Percentiles rank a stretch among this genome's conserved stretches.
These are phyloP conservation scores for Aureobasidium sp. DNA, from an alignment of 2,329 filamentous ascomycete genomes.

Conservation along the genomic window DNA sequence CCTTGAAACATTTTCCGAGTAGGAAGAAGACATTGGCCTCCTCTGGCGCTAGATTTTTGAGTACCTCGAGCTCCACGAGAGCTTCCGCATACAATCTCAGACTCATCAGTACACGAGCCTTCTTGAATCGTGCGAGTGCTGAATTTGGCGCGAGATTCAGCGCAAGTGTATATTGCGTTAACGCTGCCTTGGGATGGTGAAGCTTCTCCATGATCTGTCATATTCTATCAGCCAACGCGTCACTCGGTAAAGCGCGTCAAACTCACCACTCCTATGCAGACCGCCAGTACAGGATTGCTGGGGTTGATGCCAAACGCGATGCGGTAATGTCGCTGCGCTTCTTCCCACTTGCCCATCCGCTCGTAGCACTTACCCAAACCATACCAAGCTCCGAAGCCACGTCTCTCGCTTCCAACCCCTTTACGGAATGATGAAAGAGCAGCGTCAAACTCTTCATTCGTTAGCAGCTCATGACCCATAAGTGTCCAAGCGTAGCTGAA, in stretches of 20 bases:
- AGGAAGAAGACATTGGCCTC: conserved; percentile 95
- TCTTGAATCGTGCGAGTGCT: conserved; percentile 83
- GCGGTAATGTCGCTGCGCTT: conserved; percentile 85
- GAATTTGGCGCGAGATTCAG: conserved; percentile 74
- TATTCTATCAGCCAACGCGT: not conserved
- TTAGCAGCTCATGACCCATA: conserved; percentile 90
- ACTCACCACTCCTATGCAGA: conserved; percentile 77
- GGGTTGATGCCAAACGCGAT: conserved; percentile 86
- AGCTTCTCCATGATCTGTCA: conserved; percentile 65
- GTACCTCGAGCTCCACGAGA: conserved; percentile 72
- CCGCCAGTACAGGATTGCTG: conserved; percentile 84
- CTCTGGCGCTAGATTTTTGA: conserved; percentile 87
- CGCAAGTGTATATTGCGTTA: conserved; percentile 75
- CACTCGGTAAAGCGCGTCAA: not conserved
- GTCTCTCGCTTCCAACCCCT: conserved; percentile 75
- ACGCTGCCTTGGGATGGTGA: conserved; percentile 69
- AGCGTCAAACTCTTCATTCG: conserved; percentile 96
- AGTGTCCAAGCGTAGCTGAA: conserved; percentile 96
- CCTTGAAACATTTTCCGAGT: conserved; percentile 68
- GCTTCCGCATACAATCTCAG: conserved; percentile 64
- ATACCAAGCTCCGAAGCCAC: conserved; percentile 99
- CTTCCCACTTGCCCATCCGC: conserved; percentile 50
- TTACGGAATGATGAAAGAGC: conserved; percentile 80
- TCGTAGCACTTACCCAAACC: conserved; percentile 66
- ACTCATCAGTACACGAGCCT: conserved; percentile 77